Percentiles rank a stretch among this genome's conserved stretches.
phyloP scores from a whole-genome alignment of 83 land plant genomes.

The Thuja plicata region DNA sequence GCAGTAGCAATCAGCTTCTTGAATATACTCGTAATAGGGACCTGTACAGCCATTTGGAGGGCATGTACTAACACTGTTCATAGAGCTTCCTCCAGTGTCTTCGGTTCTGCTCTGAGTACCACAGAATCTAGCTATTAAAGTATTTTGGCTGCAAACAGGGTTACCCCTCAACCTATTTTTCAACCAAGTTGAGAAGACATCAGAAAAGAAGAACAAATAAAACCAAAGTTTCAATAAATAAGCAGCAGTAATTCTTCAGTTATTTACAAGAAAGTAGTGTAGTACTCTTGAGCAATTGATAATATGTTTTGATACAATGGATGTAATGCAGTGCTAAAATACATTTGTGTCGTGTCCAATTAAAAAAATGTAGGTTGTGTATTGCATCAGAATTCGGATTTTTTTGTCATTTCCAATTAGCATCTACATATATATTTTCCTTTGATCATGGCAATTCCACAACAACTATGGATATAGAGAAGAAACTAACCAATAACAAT shows the following conservation, averaged over 20 bases:
- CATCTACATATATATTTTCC: not conserved
- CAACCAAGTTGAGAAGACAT: not conserved
- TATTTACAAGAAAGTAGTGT: not conserved
- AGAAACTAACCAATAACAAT: not conserved
- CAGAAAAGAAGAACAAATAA: not conserved
- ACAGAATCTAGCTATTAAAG: conserved; percentile 30
- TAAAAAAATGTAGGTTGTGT: not conserved
- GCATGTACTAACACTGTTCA: conserved; percentile 22
- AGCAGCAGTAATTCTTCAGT: not conserved
- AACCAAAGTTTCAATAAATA: not conserved
- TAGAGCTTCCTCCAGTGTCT: not conserved
- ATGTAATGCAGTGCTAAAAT: not conserved
- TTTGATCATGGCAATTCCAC: not conserved
- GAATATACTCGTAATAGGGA: conserved; percentile 27
- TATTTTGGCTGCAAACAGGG: conserved; percentile 44
- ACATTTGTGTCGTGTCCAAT: not conserved
- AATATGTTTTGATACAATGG: not conserved
- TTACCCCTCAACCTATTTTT: conserved; percentile 70
- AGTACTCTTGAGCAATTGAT: not conserved
- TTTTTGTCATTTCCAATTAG: not conserved
- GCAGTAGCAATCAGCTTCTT: conserved; percentile 42
- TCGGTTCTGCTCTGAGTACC: conserved; percentile 13
- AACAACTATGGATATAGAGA: not conserved
- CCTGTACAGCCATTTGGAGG: conserved; percentile 27
- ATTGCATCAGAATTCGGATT: not conserved